These are phyloP conservation scores for Cynara cardunculus DNA, from an alignment of 129 eudicot genomes.

Conservation along the genomic window DNA sequence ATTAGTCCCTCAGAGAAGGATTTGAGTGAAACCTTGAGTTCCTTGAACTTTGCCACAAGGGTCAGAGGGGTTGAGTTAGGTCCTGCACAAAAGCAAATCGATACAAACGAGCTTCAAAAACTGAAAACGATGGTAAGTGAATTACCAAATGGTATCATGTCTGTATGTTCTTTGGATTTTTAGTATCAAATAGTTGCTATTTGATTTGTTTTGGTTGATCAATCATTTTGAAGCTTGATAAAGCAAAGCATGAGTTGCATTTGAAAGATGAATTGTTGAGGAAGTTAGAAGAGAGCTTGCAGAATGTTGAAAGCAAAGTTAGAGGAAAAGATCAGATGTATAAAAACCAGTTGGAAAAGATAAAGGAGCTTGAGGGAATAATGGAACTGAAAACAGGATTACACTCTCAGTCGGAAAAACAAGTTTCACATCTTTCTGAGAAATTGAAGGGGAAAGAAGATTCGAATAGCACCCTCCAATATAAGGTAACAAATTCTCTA, in stretches of 20 bases:
- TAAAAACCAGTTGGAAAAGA: conserved; percentile 73
- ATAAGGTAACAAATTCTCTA: conserved; percentile 43
- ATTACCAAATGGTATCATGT: background rate
- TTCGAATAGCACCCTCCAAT: conserved; percentile 50
- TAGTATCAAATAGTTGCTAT: background rate
- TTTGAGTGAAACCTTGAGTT: conserved; percentile 81
- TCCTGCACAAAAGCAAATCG: conserved; percentile 82
- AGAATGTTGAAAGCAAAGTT: conserved; percentile 62
- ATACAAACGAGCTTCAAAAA: conserved; percentile 82
- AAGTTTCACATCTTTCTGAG: conserved; percentile 67
- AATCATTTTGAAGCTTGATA: conserved; percentile 58
- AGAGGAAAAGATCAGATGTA: conserved; percentile 72
- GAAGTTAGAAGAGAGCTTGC: conserved; percentile 86
- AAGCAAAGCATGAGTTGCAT: conserved; percentile 68
- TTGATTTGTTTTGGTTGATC: conserved; percentile 5
- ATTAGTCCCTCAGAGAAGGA: conserved; percentile 95
- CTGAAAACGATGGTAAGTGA: conserved; percentile 60
- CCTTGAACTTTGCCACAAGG: conserved; percentile 89
- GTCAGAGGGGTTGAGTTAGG: conserved; percentile 93
- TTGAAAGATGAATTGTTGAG: conserved; percentile 73
- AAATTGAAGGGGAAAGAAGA: conserved; percentile 76
- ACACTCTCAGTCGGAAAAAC: conserved; percentile 71
- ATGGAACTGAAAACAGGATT: conserved; percentile 50
- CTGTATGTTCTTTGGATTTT: background rate
- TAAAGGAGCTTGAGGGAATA: conserved; percentile 74